Conservation (phyloP, 345 rosid species). For the Populus alba region DNA sequence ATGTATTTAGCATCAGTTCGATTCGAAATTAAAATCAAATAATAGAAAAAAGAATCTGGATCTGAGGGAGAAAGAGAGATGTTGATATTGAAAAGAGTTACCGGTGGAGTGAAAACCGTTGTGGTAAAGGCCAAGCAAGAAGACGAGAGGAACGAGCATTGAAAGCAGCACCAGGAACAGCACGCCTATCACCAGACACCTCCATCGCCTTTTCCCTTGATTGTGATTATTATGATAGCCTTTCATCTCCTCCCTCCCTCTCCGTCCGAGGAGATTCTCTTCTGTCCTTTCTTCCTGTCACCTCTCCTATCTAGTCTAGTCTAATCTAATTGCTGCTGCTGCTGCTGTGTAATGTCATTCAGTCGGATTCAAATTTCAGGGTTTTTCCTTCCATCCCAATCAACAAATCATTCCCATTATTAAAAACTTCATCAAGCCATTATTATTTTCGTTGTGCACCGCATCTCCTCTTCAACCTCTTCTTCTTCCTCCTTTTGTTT, state of each 20-base stretch:
- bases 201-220: constrained; percentile 74
- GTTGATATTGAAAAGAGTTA: neutral
- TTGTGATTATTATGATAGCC: constrained; percentile 32
- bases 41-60: constrained; percentile 27
- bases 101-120: constrained; percentile 69
- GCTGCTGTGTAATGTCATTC: too few relatives aligned
- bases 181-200: constrained; percentile 62
- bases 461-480: neutral
- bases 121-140: constrained; percentile 71
- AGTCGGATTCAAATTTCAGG: neutral
- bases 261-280: constrained; percentile 29
- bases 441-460: neutral
- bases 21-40: neutral
- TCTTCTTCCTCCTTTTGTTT: neutral
- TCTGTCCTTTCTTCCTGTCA: neutral
- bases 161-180: constrained; percentile 83
- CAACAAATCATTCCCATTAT: neutral
- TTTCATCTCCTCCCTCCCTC: constrained; percentile 24
- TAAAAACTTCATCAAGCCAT: neutral
- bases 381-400: neutral
- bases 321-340: neutral
- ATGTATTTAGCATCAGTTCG: neutral
- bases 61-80: constrained; percentile 3
- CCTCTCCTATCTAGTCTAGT: neutral
- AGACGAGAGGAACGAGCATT: constrained; percentile 91